A percentile compares a stretch with the other conserved stretches of the same genome.
Evolutionary conservation across 176 grass and related monocot genomes (phyloP).

Genomic region (Triticum aestivum): IWGSC_CS_RefSeq_v2.1 NC_057808.1:359599205-359599704

Average conservation of each 20-base stretch:
- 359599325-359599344: neutral
- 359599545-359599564: constrained; percentile 12
- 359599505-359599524: constrained; percentile 51
- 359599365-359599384: constrained; percentile 83
- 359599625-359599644: constrained; percentile 57
- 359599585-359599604: constrained; percentile 43
- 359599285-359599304: neutral
- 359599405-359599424: constrained; percentile 91
- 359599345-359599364: constrained; percentile 67
- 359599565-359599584: constrained; percentile 52
- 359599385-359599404: constrained; percentile 67
- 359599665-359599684: constrained; percentile 36
- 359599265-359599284: neutral
- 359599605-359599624: constrained; percentile 74
- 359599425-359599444: constrained; percentile 66
- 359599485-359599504: constrained; percentile 85
- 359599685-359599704: constrained; percentile 23
- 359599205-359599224: constrained; percentile 93
- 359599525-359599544: neutral
- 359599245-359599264: constrained; percentile 17
- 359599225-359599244: constrained; percentile 94
- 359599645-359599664: constrained; percentile 43
- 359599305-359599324: neutral
- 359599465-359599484: constrained; percentile 79
- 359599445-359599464: constrained; percentile 79